Base-by-base conservation (phyloP, 1,284 basidiomycete species). In the Cystobasidium sp. region DNA sequence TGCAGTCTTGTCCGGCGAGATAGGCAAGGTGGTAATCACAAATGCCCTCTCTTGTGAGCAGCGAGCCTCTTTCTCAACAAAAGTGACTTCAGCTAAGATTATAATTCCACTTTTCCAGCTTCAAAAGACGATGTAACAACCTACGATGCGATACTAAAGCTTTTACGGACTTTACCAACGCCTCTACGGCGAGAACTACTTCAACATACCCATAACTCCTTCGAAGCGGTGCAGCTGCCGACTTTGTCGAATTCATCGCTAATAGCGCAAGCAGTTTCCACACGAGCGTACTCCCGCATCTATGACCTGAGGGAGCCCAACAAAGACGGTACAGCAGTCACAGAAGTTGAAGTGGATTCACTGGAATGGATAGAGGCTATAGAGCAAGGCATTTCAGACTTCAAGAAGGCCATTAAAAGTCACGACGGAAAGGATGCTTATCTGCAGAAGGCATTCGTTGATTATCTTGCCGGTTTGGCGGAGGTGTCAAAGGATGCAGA, bases 1-100 rank as follows among this genome's bases (percentile, higher is more conserved):
- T 51, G 79, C 80, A 3, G 76, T 81, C 39, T 68, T 79, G 22
- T 75, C 78, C 8, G 80, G 80, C 6, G 79, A 78, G 3, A 76
- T 81, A 64, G 79, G 79, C 0, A 75, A 76, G n/a, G 73, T 79
- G 16, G 79, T 80, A 3, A 51, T 81, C 12, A 72, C 78, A 71
- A 81, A 78, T 70, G 73, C 77, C 16, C 75, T 80, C 49, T 24
- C 49, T 16, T 51, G 64, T 66, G 37, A 53, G 64, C 16, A 5
- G 5, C 31, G n/a, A 9, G 14, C 44, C n/a, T n/a, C 12, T 20
- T 47, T 9, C 12, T 10, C 18, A 55, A n/a, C 10, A 22, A 31
- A 3, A 31, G 53, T 24, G n/a, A 46, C 9, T 12, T 49, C 1
- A 8, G 44, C 43, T 46, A n/a, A 63, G 12, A 18, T 47, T 22